Evolutionary conservation across 176 grass and related monocot species (phyloP).

Genomic region (Bromus sterilis): DNA sequence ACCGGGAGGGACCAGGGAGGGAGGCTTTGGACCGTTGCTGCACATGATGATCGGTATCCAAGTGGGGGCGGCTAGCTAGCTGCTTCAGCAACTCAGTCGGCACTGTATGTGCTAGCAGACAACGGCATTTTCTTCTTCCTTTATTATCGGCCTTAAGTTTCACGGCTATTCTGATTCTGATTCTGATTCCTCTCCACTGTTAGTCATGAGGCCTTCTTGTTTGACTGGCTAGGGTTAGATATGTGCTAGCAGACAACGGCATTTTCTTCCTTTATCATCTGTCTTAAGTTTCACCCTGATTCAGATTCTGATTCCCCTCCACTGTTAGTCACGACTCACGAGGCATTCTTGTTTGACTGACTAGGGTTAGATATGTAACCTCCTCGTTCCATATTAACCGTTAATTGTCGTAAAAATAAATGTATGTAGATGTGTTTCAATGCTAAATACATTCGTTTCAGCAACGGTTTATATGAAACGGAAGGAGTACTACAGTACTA

Average conservation of each 20-base stretch:
- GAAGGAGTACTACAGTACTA: too few species aligned
- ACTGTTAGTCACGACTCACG: neutral
- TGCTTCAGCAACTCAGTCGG: neutral
- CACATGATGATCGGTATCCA: neutral
- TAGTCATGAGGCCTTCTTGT: neutral
- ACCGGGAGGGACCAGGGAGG: neutral
- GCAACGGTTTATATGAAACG: too few species aligned
- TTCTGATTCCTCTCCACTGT: neutral
- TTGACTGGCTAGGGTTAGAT: conserved; percentile 12
- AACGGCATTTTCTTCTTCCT: neutral
- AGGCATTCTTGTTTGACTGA: conserved; percentile 23
- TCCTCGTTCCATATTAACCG: too few species aligned
- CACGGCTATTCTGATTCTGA: neutral
- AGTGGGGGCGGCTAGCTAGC: neutral
- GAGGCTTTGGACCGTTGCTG: neutral
- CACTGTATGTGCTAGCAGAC: neutral
- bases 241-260: neutral
- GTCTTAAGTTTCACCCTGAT: neutral
- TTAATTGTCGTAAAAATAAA: too few species aligned
- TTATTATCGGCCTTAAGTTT: neutral
- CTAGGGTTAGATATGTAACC: neutral
- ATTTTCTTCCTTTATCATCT: neutral
- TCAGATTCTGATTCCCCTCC: neutral
- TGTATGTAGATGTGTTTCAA: too few species aligned
- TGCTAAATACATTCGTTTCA: too few species aligned